Evolutionary conservation across 2,329 filamentous ascomycete species (phyloP).

Genomic region (Aspergillus japonicus): DNA sequence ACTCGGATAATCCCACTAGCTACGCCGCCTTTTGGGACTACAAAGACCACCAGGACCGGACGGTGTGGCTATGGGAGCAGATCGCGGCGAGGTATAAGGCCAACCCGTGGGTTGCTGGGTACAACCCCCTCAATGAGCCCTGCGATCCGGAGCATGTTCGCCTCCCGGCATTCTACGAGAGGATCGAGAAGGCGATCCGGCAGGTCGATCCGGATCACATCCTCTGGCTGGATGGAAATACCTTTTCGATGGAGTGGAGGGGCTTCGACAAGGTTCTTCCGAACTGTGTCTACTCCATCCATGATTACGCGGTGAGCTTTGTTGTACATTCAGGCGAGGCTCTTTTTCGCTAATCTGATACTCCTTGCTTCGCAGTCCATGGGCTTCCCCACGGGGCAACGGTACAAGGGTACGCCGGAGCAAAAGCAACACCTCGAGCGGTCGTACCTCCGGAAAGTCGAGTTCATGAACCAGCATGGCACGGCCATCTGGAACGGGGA

Average conservation of each 20-base stretch:
- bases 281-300: slow-evolving; percentile 48
- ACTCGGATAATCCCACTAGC: slow-evolving; percentile 48
- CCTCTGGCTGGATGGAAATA: slow-evolving; percentile 47
- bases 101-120: slow-evolving; percentile 52
- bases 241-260: slow-evolving; percentile 48
- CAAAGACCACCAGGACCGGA: slow-evolving; percentile 52
- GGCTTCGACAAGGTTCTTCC: slow-evolving; percentile 45
- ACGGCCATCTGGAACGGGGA: slow-evolving; percentile 56
- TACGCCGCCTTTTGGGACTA: slow-evolving; percentile 53
- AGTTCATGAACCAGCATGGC: slow-evolving; percentile 46
- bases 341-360: too few species aligned
- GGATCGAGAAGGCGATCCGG: slow-evolving; percentile 5
- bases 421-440: slow-evolving; percentile 44
- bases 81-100: slow-evolving; percentile 47
- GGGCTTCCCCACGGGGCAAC: slow-evolving; percentile 44
- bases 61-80: slow-evolving; percentile 51
- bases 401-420: slow-evolving; percentile 43
- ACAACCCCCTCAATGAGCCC: slow-evolving; percentile 55
- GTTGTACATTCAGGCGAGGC: too few species aligned
- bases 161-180: not conserved
- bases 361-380: slow-evolving; percentile 25
- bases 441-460: slow-evolving; percentile 48
- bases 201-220: slow-evolving; percentile 50
- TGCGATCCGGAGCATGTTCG: slow-evolving; percentile 46
- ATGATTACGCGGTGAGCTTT: slow-evolving; percentile 39